phyloP scores from a whole-genome alignment of 345 rosid species.

The Hevea brasiliensis region DNA sequence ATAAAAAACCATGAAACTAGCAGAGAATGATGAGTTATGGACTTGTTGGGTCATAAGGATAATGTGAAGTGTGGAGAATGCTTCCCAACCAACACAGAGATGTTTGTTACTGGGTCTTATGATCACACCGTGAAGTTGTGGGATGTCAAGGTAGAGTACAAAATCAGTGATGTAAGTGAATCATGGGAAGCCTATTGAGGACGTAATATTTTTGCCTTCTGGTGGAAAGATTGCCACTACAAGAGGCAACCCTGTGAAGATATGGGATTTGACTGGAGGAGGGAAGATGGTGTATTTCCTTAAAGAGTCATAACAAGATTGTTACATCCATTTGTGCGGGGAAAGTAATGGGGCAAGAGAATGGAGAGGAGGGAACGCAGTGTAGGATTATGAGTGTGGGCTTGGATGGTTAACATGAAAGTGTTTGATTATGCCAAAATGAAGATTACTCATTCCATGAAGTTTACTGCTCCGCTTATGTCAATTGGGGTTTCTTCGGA shows the following conservation, averaged over 20 bases:
- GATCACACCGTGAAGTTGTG: conserved; percentile 90
- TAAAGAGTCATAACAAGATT: conserved; percentile 95
- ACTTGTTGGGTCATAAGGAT: too few species aligned
- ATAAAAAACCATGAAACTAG: too few species aligned
- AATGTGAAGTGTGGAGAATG: conserved; percentile 88
- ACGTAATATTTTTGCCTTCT: conserved; percentile 78
- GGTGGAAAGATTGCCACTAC: conserved; percentile 87
- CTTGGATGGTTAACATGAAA: conserved; percentile 89
- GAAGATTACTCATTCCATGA: conserved; percentile 82
- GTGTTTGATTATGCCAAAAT: conserved; percentile 76
- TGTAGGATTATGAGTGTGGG: conserved; percentile 75
- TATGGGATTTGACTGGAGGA: conserved; percentile 90
- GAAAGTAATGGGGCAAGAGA: conserved; percentile 41
- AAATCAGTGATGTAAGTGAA: conserved; percentile 64
- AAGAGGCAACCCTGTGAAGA: conserved; percentile 73
- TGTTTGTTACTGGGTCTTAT: conserved; percentile 85
- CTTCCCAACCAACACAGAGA: conserved; percentile 61
- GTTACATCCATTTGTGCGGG: conserved; percentile 71
- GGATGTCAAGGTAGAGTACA: conserved; percentile 70
- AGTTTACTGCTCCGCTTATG: conserved; percentile 84
- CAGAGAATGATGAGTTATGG: too few species aligned
- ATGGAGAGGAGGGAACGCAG: conserved; percentile 42
- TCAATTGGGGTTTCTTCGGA: conserved; percentile 67
- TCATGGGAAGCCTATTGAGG: conserved; percentile 87
- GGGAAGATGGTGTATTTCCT: conserved; percentile 72